A percentile compares a stretch with the other conserved stretches of the same genome.
phyloP scores from a whole-genome alignment of 1,284 basidiomycete genomes.

The Cryptococcus sp. region DNA sequence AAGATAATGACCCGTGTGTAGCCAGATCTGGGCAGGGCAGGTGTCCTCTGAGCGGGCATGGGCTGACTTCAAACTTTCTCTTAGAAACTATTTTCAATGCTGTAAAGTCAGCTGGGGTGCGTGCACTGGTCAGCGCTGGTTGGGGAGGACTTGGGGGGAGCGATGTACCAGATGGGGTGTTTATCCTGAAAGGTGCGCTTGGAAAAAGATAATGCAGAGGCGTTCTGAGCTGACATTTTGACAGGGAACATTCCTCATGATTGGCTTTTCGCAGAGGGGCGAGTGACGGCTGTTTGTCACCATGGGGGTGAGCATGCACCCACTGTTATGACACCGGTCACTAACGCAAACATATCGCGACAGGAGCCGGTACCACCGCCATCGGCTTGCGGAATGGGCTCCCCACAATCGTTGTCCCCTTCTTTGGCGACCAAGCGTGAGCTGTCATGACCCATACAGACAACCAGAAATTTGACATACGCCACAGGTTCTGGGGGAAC shows the following conservation, averaged over 20 bases:
- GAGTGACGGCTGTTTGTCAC: constrained; percentile 65
- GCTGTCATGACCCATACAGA: constrained; percentile 18
- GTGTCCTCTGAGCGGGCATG: not conserved
- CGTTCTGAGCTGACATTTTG: constrained; percentile 7
- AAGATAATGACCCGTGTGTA: constrained; percentile 54
- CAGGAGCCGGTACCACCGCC: constrained; percentile 62
- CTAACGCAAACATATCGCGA: not conserved
- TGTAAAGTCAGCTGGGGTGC: constrained; percentile 55
- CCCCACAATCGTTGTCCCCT: constrained; percentile 65
- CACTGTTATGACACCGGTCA: not conserved
- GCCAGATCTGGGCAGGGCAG: not conserved
- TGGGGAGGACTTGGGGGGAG: constrained; percentile 60
- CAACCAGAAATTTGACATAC: no score
- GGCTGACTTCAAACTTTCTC: constrained; percentile 44
- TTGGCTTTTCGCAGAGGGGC: constrained; percentile 61
- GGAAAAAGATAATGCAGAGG: not conserved
- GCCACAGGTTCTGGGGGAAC: constrained; percentile 51
- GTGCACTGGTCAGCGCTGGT: constrained; percentile 62
- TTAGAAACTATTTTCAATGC: constrained; percentile 60
- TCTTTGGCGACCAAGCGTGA: constrained; percentile 64
- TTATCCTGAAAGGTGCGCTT: constrained; percentile 54
- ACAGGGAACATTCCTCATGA: constrained; percentile 63
- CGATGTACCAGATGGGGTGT: constrained; percentile 56
- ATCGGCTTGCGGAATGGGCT: constrained; percentile 62
- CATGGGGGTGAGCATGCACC: constrained; percentile 55